These are phyloP conservation scores for Fusarium sororula DNA, from an alignment of 2,329 filamentous ascomycete species.

Conservation along the genomic window DNA sequence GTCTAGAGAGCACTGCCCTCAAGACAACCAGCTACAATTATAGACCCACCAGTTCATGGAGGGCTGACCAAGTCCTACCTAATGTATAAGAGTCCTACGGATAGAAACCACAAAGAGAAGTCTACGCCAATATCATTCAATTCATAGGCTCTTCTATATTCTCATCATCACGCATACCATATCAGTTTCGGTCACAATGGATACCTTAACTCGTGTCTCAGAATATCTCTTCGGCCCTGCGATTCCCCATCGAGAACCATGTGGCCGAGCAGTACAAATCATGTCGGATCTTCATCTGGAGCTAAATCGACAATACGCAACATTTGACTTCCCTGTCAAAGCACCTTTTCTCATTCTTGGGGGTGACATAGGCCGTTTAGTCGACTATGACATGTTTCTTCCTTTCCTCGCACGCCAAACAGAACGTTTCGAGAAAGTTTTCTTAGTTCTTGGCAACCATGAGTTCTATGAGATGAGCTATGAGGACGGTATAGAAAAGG, in stretches of 20 bases:
- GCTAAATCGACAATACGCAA: conserved; percentile 53
- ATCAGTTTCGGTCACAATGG: conserved; percentile 7
- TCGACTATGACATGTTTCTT: conserved; percentile 56
- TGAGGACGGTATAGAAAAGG: conserved; percentile 49
- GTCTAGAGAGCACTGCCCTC: conserved; percentile 32
- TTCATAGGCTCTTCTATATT: neutral
- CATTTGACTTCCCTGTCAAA: conserved; percentile 52
- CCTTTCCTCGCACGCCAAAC: conserved; percentile 54
- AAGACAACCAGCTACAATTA: neutral
- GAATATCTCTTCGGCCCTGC: conserved; percentile 31
- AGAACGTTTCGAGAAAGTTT: conserved; percentile 54
- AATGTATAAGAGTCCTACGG: conserved; percentile 17
- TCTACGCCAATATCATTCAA: neutral
- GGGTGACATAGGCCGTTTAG: conserved; percentile 61
- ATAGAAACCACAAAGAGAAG: neutral
- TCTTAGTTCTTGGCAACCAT: conserved; percentile 63
- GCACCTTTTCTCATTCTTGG: conserved; percentile 57
- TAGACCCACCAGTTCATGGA: conserved; percentile 13
- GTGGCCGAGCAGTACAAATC: conserved; percentile 43
- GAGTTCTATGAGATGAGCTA: conserved; percentile 60
- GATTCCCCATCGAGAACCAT: conserved; percentile 23
- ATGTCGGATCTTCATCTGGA: conserved; percentile 64
- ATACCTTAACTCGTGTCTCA: conserved; percentile 28
- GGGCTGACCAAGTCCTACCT: conserved; percentile 6
- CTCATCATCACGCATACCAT: neutral